phyloP scores from a whole-genome alignment of 495 filamentous ascomycete genomes.

The Annulohypoxylon bovei region DNA sequence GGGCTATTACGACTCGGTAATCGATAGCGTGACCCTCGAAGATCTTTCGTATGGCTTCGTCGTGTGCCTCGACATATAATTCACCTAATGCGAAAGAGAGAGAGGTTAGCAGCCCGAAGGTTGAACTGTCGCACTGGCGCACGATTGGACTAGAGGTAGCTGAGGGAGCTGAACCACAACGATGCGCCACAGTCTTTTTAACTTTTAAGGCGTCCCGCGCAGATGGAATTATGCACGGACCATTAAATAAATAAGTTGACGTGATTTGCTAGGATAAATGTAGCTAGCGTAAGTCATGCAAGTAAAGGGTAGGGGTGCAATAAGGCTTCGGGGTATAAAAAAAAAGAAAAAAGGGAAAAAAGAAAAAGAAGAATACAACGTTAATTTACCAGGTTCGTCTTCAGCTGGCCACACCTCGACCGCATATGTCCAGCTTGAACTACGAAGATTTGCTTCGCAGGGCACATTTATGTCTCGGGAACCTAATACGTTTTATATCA shows the following conservation, averaged over 20 bases:
- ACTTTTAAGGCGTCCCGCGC: not conserved
- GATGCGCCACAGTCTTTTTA: slow-evolving; percentile 6
- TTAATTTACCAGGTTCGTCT: slow-evolving; percentile 26
- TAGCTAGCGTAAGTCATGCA: not conserved
- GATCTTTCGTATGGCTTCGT: slow-evolving; percentile 17
- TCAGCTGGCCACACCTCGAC: slow-evolving; percentile 30
- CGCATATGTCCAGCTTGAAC: slow-evolving; percentile 30
- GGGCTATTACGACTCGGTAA: slow-evolving; percentile 10
- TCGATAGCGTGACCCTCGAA: slow-evolving; percentile 20
- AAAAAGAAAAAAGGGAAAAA: not conserved
- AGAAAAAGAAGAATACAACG: not conserved
- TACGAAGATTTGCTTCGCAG: not conserved
- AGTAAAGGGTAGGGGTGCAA: not conserved
- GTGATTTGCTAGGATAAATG: not conserved
- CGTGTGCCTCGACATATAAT: slow-evolving; percentile 16
- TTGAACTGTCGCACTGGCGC: not conserved
- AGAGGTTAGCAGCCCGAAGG: slow-evolving; percentile 21
- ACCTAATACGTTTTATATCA: slow-evolving; percentile 22
- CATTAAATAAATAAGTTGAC: not conserved
- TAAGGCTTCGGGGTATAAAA: not conserved
- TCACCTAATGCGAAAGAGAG: slow-evolving; percentile 16
- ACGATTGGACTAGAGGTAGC: not conserved
- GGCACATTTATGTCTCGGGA: not conserved
- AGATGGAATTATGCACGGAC: not conserved
- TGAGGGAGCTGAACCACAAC: slow-evolving; percentile 18